Evolutionary conservation across 768 basidiomycete species (phyloP).

Genomic region (Dioszegia aurantiaca): DNA sequence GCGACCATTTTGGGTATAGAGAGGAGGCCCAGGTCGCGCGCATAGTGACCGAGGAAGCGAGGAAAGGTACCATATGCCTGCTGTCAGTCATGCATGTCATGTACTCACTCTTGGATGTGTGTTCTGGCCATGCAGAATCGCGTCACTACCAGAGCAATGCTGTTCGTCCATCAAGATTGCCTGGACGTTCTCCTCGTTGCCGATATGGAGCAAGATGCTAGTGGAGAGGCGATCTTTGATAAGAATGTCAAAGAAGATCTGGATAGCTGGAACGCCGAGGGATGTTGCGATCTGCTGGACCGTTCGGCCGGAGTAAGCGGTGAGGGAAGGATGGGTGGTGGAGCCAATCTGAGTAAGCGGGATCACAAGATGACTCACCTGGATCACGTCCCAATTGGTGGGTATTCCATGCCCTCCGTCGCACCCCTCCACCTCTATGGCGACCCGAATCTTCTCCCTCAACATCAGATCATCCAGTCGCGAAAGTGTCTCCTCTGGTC

Average conservation of each 20-base stretch:
- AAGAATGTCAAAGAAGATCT: slow-evolving; percentile 45
- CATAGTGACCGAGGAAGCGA: slow-evolving; percentile 42
- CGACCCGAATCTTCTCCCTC: slow-evolving; percentile 41
- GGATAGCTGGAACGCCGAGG: slow-evolving; percentile 17
- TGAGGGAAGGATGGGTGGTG: slow-evolving; percentile 24
- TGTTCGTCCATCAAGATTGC: slow-evolving; percentile 41
- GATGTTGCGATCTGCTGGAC: background rate
- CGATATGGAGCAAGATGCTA: slow-evolving; percentile 46
- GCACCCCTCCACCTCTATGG: slow-evolving; percentile 42
- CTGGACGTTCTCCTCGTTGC: slow-evolving; percentile 49
- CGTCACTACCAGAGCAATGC: slow-evolving; percentile 49
- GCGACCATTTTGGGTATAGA: slow-evolving; percentile 40
- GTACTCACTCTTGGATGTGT: slow-evolving; percentile 39
- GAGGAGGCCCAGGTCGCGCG: slow-evolving; percentile 34
- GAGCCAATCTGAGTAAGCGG: slow-evolving; percentile 28
- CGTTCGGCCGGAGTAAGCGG: background rate
- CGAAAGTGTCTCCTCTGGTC: slow-evolving; percentile 36
- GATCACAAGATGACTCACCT: slow-evolving; percentile 24
- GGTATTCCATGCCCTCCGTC: slow-evolving; percentile 50
- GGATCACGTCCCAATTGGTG: slow-evolving; percentile 43
- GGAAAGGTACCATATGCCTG: slow-evolving; percentile 47
- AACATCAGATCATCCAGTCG: slow-evolving; percentile 28
- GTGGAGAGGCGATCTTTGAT: slow-evolving; percentile 43
- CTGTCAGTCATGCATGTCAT: background rate
- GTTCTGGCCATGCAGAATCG: slow-evolving; percentile 37